Conservation (phyloP, 495 filamentous ascomycete species). For the Penicillium desertorum region DNA sequence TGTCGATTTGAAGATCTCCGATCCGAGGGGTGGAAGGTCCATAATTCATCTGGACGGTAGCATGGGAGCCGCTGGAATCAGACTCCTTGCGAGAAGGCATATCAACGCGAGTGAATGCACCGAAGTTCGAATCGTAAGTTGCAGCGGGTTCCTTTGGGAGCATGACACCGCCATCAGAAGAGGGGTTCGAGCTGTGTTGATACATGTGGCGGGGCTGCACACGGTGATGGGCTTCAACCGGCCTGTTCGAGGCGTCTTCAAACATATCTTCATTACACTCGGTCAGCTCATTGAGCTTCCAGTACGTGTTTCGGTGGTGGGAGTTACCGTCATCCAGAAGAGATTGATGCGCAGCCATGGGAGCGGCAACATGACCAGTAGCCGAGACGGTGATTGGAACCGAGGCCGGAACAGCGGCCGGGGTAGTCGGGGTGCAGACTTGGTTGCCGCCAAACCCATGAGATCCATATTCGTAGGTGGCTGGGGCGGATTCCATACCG, state of each 20-base stretch:
- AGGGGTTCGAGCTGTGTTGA: neutral
- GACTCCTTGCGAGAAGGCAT: neutral
- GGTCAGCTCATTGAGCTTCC: neutral
- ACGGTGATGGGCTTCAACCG: neutral
- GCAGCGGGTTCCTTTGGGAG: neutral
- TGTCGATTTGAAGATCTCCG: neutral
- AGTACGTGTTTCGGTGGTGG: neutral
- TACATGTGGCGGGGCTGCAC: neutral
- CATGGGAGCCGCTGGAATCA: neutral
- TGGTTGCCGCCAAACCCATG: neutral
- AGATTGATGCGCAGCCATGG: neutral
- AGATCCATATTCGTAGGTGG: neutral
- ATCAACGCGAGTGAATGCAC: neutral
- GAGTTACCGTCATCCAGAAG: constrained; percentile 4
- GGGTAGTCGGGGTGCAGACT: neutral
- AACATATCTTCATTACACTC: neutral
- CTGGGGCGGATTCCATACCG: too few relatives aligned
- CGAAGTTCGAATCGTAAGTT: neutral
- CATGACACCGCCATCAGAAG: constrained; percentile 1
- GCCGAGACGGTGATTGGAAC: neutral
- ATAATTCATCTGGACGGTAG: too few relatives aligned
- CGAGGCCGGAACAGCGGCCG: neutral
- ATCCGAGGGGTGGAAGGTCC: neutral
- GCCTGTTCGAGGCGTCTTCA: neutral
- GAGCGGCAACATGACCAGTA: neutral